Percentiles rank a stretch among this genome's conserved stretches.
Conservation (phyloP, 768 basidiomycete genomes). For the Boletus pseudopeckii region DNA sequence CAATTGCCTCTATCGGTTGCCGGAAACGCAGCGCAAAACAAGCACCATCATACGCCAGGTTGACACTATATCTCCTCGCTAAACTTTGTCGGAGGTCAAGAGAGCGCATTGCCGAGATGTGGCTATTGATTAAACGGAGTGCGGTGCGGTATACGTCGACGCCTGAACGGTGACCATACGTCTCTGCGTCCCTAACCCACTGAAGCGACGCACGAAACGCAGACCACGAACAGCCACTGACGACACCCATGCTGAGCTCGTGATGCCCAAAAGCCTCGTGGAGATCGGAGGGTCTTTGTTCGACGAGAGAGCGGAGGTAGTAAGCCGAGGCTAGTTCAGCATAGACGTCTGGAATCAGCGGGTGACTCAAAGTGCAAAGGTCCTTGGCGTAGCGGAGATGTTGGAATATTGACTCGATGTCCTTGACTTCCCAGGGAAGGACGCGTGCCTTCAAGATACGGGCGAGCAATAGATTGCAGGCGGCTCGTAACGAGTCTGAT, state of each 20-base stretch:
- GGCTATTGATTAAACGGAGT: conserved; percentile 23
- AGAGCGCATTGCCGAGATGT: conserved; percentile 15
- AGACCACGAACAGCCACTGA: conserved; percentile 13
- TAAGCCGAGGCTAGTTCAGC: conserved; percentile 21
- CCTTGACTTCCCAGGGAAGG: conserved; percentile 21
- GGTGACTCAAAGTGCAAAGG: conserved; percentile 17
- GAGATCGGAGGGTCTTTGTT: conserved; percentile 17
- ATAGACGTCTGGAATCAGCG: conserved; percentile 21
- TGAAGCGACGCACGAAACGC: conserved; percentile 21
- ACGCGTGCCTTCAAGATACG: conserved; percentile 22
- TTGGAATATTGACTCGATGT: conserved; percentile 26
- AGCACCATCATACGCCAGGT: conserved; percentile 28
- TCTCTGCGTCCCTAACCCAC: conserved; percentile 23
- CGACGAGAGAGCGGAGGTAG: conserved; percentile 26
- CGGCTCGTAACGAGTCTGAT: conserved; percentile 12
- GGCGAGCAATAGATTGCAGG: conserved; percentile 20
- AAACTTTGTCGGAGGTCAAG: conserved; percentile 17
- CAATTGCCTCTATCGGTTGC: conserved; percentile 27
- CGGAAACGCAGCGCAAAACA: conserved; percentile 25
- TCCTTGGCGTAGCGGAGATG: conserved; percentile 26
- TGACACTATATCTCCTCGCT: conserved; percentile 6
- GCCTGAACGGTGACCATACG: conserved; percentile 23
- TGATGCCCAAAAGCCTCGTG: conserved; percentile 26
- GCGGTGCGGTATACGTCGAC: conserved; percentile 29
- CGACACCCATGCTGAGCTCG: conserved; percentile 19